Evolutionary conservation across 2,329 filamentous ascomycete genomes (phyloP).

Genomic region (Hirsutella thompsonii): DNA sequence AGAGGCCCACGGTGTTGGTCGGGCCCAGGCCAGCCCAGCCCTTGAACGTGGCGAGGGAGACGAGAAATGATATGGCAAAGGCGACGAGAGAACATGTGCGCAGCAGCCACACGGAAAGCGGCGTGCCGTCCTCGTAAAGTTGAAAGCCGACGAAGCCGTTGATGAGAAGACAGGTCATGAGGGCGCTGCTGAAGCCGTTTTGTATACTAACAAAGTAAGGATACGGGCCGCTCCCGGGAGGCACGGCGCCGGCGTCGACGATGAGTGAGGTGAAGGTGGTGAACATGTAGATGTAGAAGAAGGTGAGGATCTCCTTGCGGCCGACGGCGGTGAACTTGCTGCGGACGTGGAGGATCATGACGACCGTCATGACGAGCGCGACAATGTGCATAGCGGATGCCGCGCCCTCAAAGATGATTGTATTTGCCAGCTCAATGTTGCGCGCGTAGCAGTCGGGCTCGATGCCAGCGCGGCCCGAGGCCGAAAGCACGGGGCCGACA

Average conservation of each 20-base stretch:
- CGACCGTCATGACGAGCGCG: constrained; percentile 80
- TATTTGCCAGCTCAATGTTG: constrained; percentile 93
- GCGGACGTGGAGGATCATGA: constrained; percentile 94
- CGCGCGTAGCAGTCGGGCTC: constrained; percentile 86
- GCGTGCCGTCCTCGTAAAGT: constrained; percentile 92
- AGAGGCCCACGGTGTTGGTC: constrained; percentile 76
- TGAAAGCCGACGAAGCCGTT: constrained; percentile 99
- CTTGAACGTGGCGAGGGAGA: constrained; percentile 88
- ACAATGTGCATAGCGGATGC: constrained; percentile 86
- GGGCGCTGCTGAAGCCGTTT: constrained; percentile 69
- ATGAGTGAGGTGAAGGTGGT: constrained; percentile 80
- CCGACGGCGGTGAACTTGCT: constrained; percentile 97
- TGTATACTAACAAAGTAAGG: constrained; percentile 88
- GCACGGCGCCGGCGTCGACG: constrained; percentile 85
- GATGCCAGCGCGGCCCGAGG: constrained; percentile 61
- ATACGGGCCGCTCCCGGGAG: constrained; percentile 66
- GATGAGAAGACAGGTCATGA: constrained; percentile 82
- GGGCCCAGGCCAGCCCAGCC: constrained; percentile 76
- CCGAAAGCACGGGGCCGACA: constrained; percentile 60
- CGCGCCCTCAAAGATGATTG: constrained; percentile 93
- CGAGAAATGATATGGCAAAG: constrained; percentile 76
- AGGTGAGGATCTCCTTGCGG: constrained; percentile 62
- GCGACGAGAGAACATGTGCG: constrained; percentile 65
- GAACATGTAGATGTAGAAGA: constrained; percentile 95
- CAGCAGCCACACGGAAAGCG: constrained; percentile 85